These are phyloP conservation scores for Halocafeteria seosinensis DNA, from an alignment of 108 stramenopile species.

Conservation along the genomic window DNA sequence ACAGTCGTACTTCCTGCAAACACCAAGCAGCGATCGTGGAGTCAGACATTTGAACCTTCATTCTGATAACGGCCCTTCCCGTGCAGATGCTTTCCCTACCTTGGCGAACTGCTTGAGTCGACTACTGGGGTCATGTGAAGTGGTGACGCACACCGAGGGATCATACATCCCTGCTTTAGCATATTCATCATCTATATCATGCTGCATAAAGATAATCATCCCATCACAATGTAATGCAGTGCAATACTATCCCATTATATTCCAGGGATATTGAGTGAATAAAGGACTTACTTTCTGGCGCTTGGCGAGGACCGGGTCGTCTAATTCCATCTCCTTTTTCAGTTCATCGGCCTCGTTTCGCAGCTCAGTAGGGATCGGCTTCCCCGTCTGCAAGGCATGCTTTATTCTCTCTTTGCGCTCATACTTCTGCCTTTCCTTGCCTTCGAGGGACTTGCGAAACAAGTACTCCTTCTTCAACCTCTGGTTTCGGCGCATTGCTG, in stretches of 20 bases:
- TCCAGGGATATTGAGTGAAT: too few species aligned
- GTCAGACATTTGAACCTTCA: too few species aligned
- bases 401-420: slow-evolving; percentile 71
- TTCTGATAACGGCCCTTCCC: too few species aligned
- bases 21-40: too few species aligned
- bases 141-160: slow-evolving; percentile 85
- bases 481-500: too few species aligned
- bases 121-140: slow-evolving; percentile 68
- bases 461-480: slow-evolving; percentile 92
- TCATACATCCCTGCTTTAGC: slow-evolving; percentile 69
- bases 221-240: background rate
- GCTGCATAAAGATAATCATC: background rate
- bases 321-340: slow-evolving; percentile 46
- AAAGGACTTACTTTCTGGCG: too few species aligned
- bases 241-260: too few species aligned
- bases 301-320: too few species aligned
- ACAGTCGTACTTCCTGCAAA: slow-evolving; percentile 81
- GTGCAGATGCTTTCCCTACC: too few species aligned
- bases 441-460: slow-evolving; percentile 70
- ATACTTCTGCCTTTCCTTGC: slow-evolving; percentile 50
- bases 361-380: slow-evolving; percentile 73
- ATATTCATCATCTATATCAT: slow-evolving; percentile 83
- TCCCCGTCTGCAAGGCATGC: slow-evolving; percentile 46
- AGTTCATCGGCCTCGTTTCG: slow-evolving; percentile 56
- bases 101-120: slow-evolving; percentile 93